These are phyloP conservation scores for Nemophila menziesii DNA, from an alignment of 257 asterid genomes.

Conservation along the genomic window DNA sequence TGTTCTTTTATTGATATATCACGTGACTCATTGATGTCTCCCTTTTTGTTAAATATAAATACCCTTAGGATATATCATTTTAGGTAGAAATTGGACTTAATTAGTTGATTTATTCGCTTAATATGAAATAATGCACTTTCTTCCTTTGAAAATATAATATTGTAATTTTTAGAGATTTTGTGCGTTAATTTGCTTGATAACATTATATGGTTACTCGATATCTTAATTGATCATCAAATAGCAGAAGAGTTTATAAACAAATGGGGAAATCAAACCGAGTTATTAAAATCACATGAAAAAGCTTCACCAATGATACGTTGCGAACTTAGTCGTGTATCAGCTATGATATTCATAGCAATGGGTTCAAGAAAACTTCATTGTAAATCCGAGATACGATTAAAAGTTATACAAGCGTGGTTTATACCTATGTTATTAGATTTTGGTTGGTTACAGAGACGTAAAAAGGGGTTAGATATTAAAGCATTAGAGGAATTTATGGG, in stretches of 20 bases:
- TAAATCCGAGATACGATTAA: conserved; percentile 46
- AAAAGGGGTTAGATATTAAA: conserved; percentile 68
- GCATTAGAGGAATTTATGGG: conserved; percentile 82
- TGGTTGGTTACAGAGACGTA: conserved; percentile 88
- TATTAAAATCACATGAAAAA: conserved; percentile 39
- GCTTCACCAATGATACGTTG: conserved; percentile 76
- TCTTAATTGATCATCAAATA: conserved; percentile 69
- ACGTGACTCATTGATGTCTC: too few species aligned
- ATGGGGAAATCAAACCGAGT: conserved; percentile 55
- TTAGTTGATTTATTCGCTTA: too few species aligned
- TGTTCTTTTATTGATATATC: too few species aligned
- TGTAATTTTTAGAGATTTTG: too few species aligned
- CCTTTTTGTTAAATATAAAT: too few species aligned
- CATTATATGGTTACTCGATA: conserved; percentile 72
- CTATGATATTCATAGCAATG: conserved; percentile 60
- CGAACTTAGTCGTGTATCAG: conserved; percentile 80
- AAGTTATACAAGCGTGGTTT: conserved; percentile 56
- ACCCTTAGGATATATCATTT: too few species aligned
- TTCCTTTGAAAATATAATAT: too few species aligned
- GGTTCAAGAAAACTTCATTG: conserved; percentile 80
- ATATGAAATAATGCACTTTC: too few species aligned
- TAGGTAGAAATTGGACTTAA: too few species aligned
- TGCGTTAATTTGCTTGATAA: too few species aligned
- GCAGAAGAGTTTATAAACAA: conserved; percentile 63
- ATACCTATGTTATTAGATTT: conserved; percentile 77